Conservation (phyloP, 176 grass and related monocot species). For the Ensete ventricosum region DNA sequence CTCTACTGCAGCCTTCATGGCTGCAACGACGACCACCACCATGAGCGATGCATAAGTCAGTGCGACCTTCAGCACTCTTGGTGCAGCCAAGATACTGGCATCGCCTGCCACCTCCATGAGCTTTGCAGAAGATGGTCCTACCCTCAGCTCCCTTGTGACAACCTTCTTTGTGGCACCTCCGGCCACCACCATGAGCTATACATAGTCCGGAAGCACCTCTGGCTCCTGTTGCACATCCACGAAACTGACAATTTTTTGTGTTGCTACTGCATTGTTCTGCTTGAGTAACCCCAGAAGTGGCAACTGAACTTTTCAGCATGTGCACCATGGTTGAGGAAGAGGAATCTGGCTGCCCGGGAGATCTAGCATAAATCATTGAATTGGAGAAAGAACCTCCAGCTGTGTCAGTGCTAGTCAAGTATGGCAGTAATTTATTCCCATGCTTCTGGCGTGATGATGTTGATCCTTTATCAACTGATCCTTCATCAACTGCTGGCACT, state of each 20-base stretch:
- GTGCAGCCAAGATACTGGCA: constrained; percentile 43
- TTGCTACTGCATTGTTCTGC: constrained; percentile 25
- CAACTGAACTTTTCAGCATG: constrained; percentile 28
- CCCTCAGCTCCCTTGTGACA: constrained; percentile 39
- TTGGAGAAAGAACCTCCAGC: constrained; percentile 11
- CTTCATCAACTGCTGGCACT: constrained; percentile 40
- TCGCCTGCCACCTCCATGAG: constrained; percentile 39
- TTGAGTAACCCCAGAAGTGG: constrained; percentile 29
- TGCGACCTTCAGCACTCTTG: constrained; percentile 40
- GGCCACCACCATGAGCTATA: constrained; percentile 74
- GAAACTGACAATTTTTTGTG: constrained; percentile 52
- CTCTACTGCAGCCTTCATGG: constrained; percentile 32
- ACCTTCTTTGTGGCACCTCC: constrained; percentile 42
- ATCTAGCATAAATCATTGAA: constrained; percentile 11
- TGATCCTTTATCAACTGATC: constrained; percentile 41
- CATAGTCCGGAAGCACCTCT: constrained; percentile 74
- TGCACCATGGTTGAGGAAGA: constrained; percentile 18
- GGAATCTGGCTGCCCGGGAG: constrained; percentile 13
- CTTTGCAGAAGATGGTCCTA: constrained; percentile 42
- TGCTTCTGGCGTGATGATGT: constrained; percentile 57
- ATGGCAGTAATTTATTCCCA: constrained; percentile 46
- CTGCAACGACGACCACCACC: constrained; percentile 43
- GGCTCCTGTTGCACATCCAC: constrained; percentile 65
- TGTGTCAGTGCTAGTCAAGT: constrained; percentile 28
- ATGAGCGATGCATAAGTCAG: constrained; percentile 41